Base-by-base conservation (phyloP, 495 filamentous ascomycete genomes). In the Penicillium simplicissimum region DNA sequence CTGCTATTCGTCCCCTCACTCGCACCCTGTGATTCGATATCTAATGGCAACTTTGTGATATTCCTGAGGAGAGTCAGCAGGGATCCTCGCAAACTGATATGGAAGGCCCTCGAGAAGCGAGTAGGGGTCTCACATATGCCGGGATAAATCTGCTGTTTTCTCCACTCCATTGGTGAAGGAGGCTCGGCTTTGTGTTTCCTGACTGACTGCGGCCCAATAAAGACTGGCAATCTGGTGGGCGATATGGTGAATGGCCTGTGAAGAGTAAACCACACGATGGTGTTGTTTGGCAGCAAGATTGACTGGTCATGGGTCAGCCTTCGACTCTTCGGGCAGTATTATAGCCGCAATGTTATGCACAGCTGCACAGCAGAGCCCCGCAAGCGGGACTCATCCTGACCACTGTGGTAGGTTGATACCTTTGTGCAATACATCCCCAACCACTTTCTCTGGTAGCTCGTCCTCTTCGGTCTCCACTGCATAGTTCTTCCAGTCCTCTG, bases 141-240 rank as follows among this genome's bases (percentile, higher is more conserved):
- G 79, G 6, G 78, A 83, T 25, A 79, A 71, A 49, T 82, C 81
- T 4, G 76, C 72, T 8, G 72, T 81, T 49, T 73, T 79, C 17
- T 76, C 78, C 2, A 76, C 76, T 0, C 70, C 75, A 1, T 68
- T 76, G 37, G 63, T 21, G 60, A 79, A 34, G 54, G 74, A 55
- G 63, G 72, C 48, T 62, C 73, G 67, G 62, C 74, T 76, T 28
- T 81, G 79, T 2, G 71, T 75, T 40, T 82, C 81, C 68, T 76
- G 71, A 10, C 61, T 81, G 34, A 79, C 77, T 0, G 77, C 67
- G 25, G 74, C 64, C 82, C 86, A 87, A 68, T 94, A 95, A 54
- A 93, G 73, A 54, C 74, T 76, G 65, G 93, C 86, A 45, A 96
- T 87, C 78, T 96, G 91, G 73, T 92, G 88, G 23, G 90, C 91